Evolutionary conservation across 2,329 filamentous ascomycete species (phyloP), one percentile per base, ranked within the genome.

Genomic region (Hypomyces perniciosus): DNA sequence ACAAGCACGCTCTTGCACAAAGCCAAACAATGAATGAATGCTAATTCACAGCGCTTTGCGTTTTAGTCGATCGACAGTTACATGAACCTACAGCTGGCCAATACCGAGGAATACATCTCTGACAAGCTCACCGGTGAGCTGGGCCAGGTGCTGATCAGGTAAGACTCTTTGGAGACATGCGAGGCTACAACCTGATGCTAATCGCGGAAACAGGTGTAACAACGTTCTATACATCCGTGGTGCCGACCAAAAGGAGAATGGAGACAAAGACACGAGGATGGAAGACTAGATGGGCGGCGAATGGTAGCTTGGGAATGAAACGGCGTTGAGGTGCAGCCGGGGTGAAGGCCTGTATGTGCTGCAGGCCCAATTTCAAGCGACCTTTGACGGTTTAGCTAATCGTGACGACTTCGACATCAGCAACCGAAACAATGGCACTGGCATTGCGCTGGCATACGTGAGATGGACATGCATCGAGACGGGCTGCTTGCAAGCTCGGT

Each of bases 41-140:
- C 51, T 53, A 46, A 49, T 20, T 37, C 30, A 29, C 35, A 34
- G 8, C 12, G 33, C 31, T 20, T 27, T 48, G 13, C 27, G 26
- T 8, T 20, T 29, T 44, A 53, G 65, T 92, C 87, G 62, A 88
- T 95, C 65, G 93, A 99, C 75, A 90, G 88, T 66, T 99, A 99
- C 77, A 97, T 99, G 92, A 99, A 99, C 76, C 84, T 99, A 57
- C 90, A 97, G 74, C 81, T 99, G 57, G 84, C 85, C 59, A 85
- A 86, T 62, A 91, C 92, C 46, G 88, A 96, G 72, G 93, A 99
- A 72, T 96, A 86, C 72, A 88, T 96, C 65, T 84, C 90, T 66
- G 86, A 89, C 60, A 88, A 95, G 79, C 85, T 83, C 68, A 90
- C 86, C 34, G 92, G 90, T 51, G 82, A 82, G 44, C 73, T 99